phyloP scores from a whole-genome alignment of 78 protist genomes.

The Cyanophora paradoxa region DNA sequence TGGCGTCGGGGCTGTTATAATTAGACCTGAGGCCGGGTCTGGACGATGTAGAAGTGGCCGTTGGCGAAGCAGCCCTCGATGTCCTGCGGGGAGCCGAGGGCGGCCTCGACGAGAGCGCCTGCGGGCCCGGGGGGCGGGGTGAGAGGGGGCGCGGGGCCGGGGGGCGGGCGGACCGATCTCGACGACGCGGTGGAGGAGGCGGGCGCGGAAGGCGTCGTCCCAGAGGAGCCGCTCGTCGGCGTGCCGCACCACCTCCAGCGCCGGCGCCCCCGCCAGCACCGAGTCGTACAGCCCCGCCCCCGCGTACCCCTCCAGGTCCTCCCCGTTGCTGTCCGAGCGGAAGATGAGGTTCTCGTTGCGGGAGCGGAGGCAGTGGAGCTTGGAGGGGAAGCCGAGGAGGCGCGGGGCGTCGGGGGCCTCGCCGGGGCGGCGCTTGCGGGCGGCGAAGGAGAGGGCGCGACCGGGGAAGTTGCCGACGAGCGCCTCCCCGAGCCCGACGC shows the following conservation, averaged over 20 bases:
- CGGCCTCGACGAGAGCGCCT: too few relatives aligned
- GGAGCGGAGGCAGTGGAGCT: too few relatives aligned
- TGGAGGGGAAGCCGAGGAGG: background rate
- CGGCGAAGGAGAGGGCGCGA: slow-evolving; percentile 6
- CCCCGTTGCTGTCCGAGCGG: slow-evolving; percentile 20
- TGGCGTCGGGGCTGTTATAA: too few relatives aligned
- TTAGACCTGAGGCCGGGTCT: slow-evolving; percentile 17
- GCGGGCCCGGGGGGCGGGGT: too few relatives aligned
- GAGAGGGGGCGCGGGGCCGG: too few relatives aligned
- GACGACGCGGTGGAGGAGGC: too few relatives aligned
- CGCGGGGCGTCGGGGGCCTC: background rate
- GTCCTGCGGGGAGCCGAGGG: background rate
- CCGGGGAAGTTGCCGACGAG: slow-evolving; percentile 22
- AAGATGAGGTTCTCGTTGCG: slow-evolving; percentile 11
- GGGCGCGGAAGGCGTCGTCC: too few relatives aligned
- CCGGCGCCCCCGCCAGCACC: too few relatives aligned
- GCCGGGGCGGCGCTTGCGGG: background rate
- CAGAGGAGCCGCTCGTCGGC: too few relatives aligned
- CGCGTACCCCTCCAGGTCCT: slow-evolving; percentile 11
- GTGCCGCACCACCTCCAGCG: too few relatives aligned
- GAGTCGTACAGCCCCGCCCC: slow-evolving; percentile 21
- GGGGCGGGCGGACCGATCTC: too few relatives aligned
- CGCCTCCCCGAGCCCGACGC: slow-evolving; percentile 18
- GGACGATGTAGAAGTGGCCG: slow-evolving; percentile 17
- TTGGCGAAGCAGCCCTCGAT: slow-evolving; percentile 16